phyloP scores from a whole-genome alignment of 78 protist species.

The Fonticula alba region DNA sequence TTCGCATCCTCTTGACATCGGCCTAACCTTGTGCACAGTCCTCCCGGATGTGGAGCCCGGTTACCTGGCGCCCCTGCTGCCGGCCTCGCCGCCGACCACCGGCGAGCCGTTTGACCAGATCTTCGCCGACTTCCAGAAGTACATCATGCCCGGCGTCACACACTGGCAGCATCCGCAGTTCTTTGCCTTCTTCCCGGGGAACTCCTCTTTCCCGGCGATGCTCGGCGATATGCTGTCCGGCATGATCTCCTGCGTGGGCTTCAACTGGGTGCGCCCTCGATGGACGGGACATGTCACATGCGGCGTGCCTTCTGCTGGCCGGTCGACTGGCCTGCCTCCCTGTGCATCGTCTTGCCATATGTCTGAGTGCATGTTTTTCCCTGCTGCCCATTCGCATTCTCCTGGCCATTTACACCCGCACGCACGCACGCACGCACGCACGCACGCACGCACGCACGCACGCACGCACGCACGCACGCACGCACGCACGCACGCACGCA shows the following conservation, averaged over 20 bases:
- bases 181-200: slow-evolving; percentile 35
- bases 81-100: neutral
- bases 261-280: slow-evolving; percentile 25
- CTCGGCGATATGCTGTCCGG: slow-evolving; percentile 24
- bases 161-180: slow-evolving; percentile 40
- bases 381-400: too few species aligned
- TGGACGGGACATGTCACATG: too few species aligned
- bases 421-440: neutral
- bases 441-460: too few species aligned
- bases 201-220: slow-evolving; percentile 13
- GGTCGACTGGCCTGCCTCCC: too few species aligned
- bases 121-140: neutral
- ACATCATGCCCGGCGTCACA: slow-evolving; percentile 24
- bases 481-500: too few species aligned
- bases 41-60: slow-evolving; percentile 5
- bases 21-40: too few species aligned
- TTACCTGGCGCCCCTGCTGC: neutral
- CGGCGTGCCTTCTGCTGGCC: too few species aligned
- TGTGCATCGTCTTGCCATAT: slow-evolving; percentile 2
- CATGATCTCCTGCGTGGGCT: slow-evolving; percentile 7
- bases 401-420: too few species aligned
- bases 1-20: too few species aligned
- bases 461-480: too few species aligned
- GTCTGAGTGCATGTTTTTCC: too few species aligned
- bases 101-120: neutral